A percentile compares a stretch with the other conserved stretches of the same genome.
These are phyloP conservation scores for Bryoglossum gracile DNA, from an alignment of 495 filamentous ascomycete species.

Conservation along the genomic window DNA sequence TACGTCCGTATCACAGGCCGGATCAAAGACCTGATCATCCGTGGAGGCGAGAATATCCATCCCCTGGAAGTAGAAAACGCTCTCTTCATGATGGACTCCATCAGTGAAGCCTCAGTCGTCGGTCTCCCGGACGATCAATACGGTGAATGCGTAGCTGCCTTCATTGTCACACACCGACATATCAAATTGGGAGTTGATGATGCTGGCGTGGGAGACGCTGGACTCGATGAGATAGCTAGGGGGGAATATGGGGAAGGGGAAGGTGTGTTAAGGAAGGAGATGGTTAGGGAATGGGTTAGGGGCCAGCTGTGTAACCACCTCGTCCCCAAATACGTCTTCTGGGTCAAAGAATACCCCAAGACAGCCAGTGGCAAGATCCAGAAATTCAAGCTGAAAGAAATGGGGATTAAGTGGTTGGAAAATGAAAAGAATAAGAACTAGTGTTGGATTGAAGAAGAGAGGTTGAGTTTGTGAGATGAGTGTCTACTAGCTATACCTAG, in stretches of 20 bases:
- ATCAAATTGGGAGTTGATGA: slow-evolving; percentile 24
- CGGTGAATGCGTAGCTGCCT: slow-evolving; percentile 81
- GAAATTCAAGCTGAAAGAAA: slow-evolving; percentile 79
- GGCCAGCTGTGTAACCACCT: slow-evolving; percentile 64
- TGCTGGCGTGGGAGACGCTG: slow-evolving; percentile 9
- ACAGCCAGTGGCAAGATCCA: slow-evolving; percentile 97
- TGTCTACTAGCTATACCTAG: too few species aligned
- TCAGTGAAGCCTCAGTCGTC: slow-evolving; percentile 73
- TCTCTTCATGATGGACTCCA: slow-evolving; percentile 59
- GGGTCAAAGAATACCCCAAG: slow-evolving; percentile 75
- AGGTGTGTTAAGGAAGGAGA: slow-evolving; percentile 38
- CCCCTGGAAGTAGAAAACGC: slow-evolving; percentile 91
- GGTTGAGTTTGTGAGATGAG: too few species aligned
- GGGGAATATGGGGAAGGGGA: neutral
- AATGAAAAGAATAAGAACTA: slow-evolving; percentile 1
- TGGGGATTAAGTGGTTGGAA: slow-evolving; percentile 37
- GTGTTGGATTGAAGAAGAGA: too few species aligned
- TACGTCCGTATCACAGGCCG: slow-evolving; percentile 57
- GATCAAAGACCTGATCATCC: slow-evolving; percentile 91
- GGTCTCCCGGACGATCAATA: slow-evolving; percentile 78
- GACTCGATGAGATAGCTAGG: slow-evolving; percentile 3
- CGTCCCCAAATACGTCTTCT: slow-evolving; percentile 89
- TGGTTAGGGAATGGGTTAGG: slow-evolving; percentile 66
- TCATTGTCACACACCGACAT: slow-evolving; percentile 52
- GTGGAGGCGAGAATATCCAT: slow-evolving; percentile 93